phyloP scores from a whole-genome alignment of 306 rosid species.

The Datisca glomerata region DNA sequence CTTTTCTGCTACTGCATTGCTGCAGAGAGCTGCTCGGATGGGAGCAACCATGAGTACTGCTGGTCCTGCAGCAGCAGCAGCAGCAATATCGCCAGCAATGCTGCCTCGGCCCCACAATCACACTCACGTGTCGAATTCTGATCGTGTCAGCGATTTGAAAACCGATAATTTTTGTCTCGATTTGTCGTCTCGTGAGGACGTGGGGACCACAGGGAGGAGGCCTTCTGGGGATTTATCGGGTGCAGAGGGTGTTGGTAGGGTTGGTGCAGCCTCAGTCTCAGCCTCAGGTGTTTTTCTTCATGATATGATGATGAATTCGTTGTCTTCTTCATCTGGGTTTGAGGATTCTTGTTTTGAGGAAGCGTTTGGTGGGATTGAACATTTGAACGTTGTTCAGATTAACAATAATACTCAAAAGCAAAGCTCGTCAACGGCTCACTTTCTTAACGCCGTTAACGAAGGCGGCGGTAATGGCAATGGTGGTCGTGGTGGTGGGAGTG shows the following conservation, averaged over 20 bases:
- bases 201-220: too few species aligned
- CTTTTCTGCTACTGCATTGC: slow-evolving; percentile 93
- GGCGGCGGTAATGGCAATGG: not conserved
- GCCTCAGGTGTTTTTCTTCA: slow-evolving; percentile 29
- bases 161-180: too few species aligned
- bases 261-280: slow-evolving; percentile 8
- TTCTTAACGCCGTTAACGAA: not conserved
- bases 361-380: slow-evolving; percentile 28
- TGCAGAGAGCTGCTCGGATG: slow-evolving; percentile 95
- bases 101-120: too few species aligned
- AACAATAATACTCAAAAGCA: not conserved
- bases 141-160: too few species aligned
- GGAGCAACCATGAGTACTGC: slow-evolving; percentile 88
- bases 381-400: not conserved
- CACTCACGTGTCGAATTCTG: too few species aligned
- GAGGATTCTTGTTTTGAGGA: slow-evolving; percentile 41
- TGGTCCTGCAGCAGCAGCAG: too few species aligned
- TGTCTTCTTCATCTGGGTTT: slow-evolving; percentile 27
- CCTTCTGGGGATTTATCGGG: not conserved
- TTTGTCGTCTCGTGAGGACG: too few species aligned
- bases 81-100: too few species aligned
- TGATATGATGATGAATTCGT: slow-evolving; percentile 43
- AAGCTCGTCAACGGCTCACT: not conserved
- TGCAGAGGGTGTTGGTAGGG: not conserved
- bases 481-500: slow-evolving; percentile 11